Evolutionary conservation across 768 basidiomycete genomes (phyloP), one percentile per base, ranked within the genome.

Genomic region (Podaxis sp.): DNA sequence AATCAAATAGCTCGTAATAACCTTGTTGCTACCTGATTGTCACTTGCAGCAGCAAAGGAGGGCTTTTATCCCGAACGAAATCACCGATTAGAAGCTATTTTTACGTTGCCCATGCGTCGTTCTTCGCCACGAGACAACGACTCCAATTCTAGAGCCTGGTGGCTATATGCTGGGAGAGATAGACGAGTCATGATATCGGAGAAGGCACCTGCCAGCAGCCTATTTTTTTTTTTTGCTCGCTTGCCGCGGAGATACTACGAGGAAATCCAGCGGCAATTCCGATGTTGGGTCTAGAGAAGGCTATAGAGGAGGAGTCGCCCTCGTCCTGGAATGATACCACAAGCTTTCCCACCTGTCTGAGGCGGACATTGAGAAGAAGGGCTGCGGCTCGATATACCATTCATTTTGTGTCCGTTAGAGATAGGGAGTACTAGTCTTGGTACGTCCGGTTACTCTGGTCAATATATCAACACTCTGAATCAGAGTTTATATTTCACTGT

Each of bases 361-460:
- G 39, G 24, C 40, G 38, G 40, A 28, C 4, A 24, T 42, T n/a
- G 39, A 26, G 38, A 52, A 40, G 36, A n/a, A 19, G 19, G 51
- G 59, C 48, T 40, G 26, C 49, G 58, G 49, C 15, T 17, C 39
- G n/a, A 39, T 60, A 39, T 24, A 52, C 15, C n/a, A 17, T 26
- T 52, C 49, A 60, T 49, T 52, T 42, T 24, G 40, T 60, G 33
- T 52, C 38, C 38, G 12, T 53, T n/a, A 38, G 24, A n/a, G 52
- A 60, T 60, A 52, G 26, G 17, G 22, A 28, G 39, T 22, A 33
- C 33, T 33, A 26, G n/a, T 17, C 38, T 11, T 40, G 54, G 39
- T 56, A 38, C 19, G 17, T 22, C 38, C 26, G 49, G 49, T 39
- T 60, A 52, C 59, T 60, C 49, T 22, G 38, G 33, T 39, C 48